Percentiles rank a stretch among this genome's conserved stretches.
Conservation (phyloP, 1,284 basidiomycete species). For the Cutaneotrichosporon dermatis region DNA sequence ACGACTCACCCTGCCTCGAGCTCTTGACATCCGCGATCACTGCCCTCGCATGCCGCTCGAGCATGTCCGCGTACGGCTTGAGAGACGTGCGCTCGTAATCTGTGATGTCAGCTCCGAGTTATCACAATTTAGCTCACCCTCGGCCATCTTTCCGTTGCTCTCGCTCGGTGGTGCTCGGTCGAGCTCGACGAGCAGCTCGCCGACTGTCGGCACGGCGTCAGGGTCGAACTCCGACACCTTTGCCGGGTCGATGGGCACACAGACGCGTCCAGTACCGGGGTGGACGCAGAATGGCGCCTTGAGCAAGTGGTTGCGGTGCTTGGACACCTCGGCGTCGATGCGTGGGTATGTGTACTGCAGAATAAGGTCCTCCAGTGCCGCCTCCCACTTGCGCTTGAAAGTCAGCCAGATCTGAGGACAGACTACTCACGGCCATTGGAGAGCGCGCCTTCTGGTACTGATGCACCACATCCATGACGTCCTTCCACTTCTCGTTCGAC, state of each 20-base stretch:
- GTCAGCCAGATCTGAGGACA: background rate
- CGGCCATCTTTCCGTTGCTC: slow-evolving; percentile 6
- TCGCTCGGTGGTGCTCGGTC: slow-evolving; percentile 29
- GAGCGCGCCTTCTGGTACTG: background rate
- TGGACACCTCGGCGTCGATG: slow-evolving; percentile 93
- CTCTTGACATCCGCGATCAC: slow-evolving; percentile 48
- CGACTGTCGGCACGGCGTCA: slow-evolving; percentile 75
- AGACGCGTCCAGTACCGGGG: slow-evolving; percentile 85
- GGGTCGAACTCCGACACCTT: slow-evolving; percentile 83
- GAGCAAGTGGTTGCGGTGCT: slow-evolving; percentile 94
- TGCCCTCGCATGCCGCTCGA: slow-evolving; percentile 65
- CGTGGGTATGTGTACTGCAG: slow-evolving; percentile 95
- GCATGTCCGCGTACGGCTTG: slow-evolving; percentile 82
- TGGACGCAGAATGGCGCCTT: slow-evolving; percentile 98
- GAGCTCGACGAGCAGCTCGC: slow-evolving; percentile 74
- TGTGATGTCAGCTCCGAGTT: slow-evolving; percentile 10
- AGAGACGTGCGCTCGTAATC: slow-evolving; percentile 58
- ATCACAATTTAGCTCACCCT: slow-evolving; percentile 1
- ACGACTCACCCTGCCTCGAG: background rate
- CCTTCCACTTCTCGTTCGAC: slow-evolving; percentile 69
- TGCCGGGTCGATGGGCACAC: slow-evolving; percentile 82
- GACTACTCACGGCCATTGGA: background rate
- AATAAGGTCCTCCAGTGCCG: slow-evolving; percentile 76
- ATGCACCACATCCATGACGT: slow-evolving; percentile 48
- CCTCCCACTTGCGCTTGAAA: slow-evolving; percentile 31